These are phyloP conservation scores for Strigomonas culicis DNA, from an alignment of 208 protist genomes.

Conservation along the genomic window DNA sequence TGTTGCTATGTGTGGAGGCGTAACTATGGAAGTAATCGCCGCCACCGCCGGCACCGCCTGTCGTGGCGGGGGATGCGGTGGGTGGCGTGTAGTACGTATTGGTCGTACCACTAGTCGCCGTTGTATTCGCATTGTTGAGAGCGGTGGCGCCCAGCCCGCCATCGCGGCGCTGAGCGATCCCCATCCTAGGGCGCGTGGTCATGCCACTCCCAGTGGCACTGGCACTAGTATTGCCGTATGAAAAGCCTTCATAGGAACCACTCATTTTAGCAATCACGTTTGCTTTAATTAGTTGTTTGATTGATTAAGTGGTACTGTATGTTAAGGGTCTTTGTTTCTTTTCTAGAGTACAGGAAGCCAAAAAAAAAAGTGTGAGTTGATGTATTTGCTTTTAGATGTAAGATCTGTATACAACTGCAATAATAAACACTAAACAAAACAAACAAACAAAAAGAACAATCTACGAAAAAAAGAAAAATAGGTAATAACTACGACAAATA, in stretches of 20 bases:
- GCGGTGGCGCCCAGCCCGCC: no score
- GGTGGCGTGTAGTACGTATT: no score
- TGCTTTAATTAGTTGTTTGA: constrained; percentile 1
- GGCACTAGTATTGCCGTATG: not conserved
- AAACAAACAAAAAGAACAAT: constrained; percentile 13
- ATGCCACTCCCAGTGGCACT: not conserved
- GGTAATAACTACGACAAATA: no score
- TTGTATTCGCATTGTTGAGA: no score
- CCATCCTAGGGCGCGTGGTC: no score
- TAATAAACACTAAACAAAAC: not conserved
- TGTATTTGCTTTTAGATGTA: no score
- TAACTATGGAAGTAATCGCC: constrained; percentile 18
- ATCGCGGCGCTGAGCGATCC: no score
- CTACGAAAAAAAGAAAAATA: constrained; percentile 9
- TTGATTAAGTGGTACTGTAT: not conserved
- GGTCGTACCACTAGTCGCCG: no score
- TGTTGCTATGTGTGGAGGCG: no score
- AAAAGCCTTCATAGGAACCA: constrained; percentile 19
- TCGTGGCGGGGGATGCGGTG: constrained; percentile 13
- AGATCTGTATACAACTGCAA: not conserved
- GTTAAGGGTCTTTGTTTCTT: not conserved
- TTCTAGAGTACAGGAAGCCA: not conserved
- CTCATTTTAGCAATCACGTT: constrained; percentile 17
- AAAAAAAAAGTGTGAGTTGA: no score
- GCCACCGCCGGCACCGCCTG: not conserved